Percentiles rank a stretch among this genome's conserved stretches.
phyloP scores from a whole-genome alignment of 2,329 filamentous ascomycete genomes.

The Stachybotrys chlorohalonatus region DNA sequence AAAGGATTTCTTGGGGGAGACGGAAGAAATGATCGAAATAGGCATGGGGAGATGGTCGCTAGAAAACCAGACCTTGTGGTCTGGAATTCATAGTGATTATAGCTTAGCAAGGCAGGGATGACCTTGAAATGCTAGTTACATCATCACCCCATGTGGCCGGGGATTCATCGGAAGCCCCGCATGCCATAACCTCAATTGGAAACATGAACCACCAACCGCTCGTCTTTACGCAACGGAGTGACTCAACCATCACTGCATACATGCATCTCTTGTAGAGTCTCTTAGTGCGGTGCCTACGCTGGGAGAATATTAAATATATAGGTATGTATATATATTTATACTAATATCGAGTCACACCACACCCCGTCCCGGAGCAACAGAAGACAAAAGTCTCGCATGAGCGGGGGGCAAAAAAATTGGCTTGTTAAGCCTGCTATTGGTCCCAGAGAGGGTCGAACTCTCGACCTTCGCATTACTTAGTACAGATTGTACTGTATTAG shows the following conservation, averaged over 20 bases:
- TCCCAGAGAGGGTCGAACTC: neutral
- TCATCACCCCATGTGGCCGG: neutral
- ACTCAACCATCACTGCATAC: neutral
- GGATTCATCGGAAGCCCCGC: neutral
- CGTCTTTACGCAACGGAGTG: neutral
- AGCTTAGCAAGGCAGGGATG: neutral
- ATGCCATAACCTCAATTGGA: neutral
- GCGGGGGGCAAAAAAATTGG: no score
- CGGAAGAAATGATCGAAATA: no score
- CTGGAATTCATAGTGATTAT: neutral
- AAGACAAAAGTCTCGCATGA: no score
- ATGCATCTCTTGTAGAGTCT: neutral
- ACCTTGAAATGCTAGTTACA: neutral
- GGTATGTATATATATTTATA: no score
- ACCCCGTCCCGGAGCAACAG: no score
- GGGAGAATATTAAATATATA: no score
- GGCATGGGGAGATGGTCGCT: no score
- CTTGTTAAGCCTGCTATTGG: neutral
- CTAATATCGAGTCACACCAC: no score
- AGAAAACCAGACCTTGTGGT: no score
- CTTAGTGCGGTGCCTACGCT: no score
- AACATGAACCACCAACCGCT: no score
- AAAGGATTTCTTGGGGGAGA: neutral
- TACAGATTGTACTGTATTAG: neutral
- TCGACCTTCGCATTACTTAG: neutral